Evolutionary conservation across 2,329 filamentous ascomycete genomes (phyloP), one percentile per base, ranked within the genome.

Genomic region (Xylariomycetidae sp.): DNA sequence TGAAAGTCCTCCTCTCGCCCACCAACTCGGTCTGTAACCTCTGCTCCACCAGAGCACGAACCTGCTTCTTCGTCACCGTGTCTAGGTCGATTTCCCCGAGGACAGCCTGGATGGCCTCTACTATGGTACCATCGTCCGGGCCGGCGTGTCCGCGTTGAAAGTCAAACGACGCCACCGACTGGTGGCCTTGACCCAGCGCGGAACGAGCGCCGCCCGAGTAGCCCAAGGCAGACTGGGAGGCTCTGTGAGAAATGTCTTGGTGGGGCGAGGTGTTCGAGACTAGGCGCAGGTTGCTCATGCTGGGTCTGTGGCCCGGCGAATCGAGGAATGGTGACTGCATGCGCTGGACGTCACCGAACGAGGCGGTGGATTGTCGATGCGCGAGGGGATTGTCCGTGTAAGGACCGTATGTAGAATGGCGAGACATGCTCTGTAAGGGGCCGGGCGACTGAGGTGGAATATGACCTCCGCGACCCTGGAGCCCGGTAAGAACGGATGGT

Each of bases 61-160:
- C 83, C 66, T 97, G 90, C 69, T 98, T 98, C 80, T 97, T 98
- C 6, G 92, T 98, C 30, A 97, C 87, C n/a, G 77, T 90, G 58
- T 98, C 92, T 26, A 98, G 71, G 59, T 98, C 90, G 1, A 96
- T 88, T 53, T 96, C 90, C 12, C 72, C 66, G 42, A 98, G 69
- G 49, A 92, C 92, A 31, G 74, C 69, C 52, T 88, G 84, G 42
- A 97, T 90, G 2, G 86, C 85, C 41, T 94, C 85, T 13, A 87
- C 73, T 45, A 98, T 96, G 40, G 79, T 74, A 28, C 68, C 69
- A 51, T 97, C 89, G 45, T 84, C 86, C 1, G 88, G 85, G 0
- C 86, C 88, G 16, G 57, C 48, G 36, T 67, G 59, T 27, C 69
- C 69, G 14, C 72, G 64, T 48, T 78, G 72, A 60, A 80, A 82